Evolutionary conservation across 768 basidiomycete genomes (phyloP).

Genomic region (Mycena pura): DNA sequence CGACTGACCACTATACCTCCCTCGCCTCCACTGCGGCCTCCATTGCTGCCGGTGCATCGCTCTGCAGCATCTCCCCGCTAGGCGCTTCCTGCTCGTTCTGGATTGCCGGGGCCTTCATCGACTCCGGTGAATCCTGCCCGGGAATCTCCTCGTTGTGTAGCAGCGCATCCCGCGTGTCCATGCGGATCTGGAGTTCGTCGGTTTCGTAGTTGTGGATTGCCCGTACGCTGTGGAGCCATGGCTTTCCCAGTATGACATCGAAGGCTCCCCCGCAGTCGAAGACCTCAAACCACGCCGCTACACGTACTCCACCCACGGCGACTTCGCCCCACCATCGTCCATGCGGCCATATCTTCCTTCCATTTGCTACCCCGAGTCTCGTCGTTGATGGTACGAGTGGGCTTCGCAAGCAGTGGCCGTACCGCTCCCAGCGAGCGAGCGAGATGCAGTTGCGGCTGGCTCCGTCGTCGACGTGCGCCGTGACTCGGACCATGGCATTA

Average conservation of each 20-base stretch:
- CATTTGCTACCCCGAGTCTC: constrained; percentile 1
- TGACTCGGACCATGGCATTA: background rate
- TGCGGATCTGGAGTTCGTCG: constrained; percentile 8
- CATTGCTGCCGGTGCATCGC: background rate
- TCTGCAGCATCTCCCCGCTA: background rate
- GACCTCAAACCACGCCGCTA: constrained; percentile 6
- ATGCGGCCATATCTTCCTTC: background rate
- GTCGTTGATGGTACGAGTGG: background rate
- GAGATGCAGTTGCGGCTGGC: constrained; percentile 9
- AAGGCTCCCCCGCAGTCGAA: constrained; percentile 6
- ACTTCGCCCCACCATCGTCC: constrained; percentile 16
- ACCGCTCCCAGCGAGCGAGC: background rate
- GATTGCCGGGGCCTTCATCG: background rate
- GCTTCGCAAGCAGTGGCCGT: constrained; percentile 2
- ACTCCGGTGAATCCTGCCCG: background rate
- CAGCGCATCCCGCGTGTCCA: background rate
- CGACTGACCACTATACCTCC: no score
- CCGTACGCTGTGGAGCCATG: constrained; percentile 15
- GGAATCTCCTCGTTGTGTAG: constrained; percentile 9
- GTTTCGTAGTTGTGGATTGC: constrained; percentile 11
- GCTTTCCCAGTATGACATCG: constrained; percentile 15
- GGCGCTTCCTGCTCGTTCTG: background rate
- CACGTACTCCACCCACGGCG: background rate
- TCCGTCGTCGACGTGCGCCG: constrained; percentile 9
- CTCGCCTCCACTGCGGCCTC: background rate